phyloP scores from a whole-genome alignment of 2,329 filamentous ascomycete species.

The Aspergillus sp. region DNA sequence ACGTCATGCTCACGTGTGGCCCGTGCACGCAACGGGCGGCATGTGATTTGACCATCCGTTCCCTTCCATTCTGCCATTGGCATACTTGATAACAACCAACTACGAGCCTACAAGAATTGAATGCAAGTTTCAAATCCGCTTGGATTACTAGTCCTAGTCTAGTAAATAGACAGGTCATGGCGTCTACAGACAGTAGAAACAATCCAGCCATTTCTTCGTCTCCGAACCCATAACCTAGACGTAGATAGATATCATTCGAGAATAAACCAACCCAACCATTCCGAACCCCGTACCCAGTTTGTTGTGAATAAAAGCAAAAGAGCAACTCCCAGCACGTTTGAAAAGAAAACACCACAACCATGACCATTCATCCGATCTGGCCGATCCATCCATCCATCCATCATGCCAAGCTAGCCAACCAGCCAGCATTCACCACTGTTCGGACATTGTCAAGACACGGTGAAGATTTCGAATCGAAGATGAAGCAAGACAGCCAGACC shows the following conservation, averaged over 20 bases:
- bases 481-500: not conserved
- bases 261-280: conserved; percentile 7
- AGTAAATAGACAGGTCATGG: not conserved
- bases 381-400: not conserved
- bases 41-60: conserved; percentile 4
- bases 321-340: conserved; percentile 16
- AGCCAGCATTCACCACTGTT: not conserved
- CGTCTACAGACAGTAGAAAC: conserved; percentile 1
- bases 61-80: not conserved
- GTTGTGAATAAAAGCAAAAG: conserved; percentile 8
- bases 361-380: not conserved
- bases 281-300: conserved; percentile 16
- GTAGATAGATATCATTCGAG: conserved; percentile 4
- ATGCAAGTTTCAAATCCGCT: not conserved
- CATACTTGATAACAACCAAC: too few relatives aligned
- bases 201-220: not conserved
- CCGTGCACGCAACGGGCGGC: conserved; percentile 7
- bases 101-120: not conserved
- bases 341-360: not conserved
- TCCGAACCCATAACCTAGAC: not conserved
- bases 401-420: not conserved
- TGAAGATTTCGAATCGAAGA: not conserved
- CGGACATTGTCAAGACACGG: not conserved
- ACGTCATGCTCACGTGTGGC: conserved; percentile 11
- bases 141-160: not conserved